Base-by-base conservation (phyloP, 192 early-diverging fungal genomes). In the Coemansia sp. region DNA sequence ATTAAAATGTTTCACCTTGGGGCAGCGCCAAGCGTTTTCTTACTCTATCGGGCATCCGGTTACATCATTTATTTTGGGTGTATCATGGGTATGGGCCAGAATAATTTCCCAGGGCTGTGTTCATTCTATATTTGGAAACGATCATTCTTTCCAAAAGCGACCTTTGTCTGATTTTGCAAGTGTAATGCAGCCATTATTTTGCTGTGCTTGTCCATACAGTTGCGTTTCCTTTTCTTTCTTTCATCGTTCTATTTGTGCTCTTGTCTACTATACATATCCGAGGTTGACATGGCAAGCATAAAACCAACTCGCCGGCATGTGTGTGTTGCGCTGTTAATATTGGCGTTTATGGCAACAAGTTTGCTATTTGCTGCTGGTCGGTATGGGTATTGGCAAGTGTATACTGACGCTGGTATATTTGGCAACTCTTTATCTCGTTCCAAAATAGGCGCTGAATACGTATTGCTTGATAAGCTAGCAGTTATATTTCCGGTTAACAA, bases 401-500 rank as follows among this genome's bases (percentile, higher is more conserved):
- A 44, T n/a, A n/a, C 40, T n/a, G 40, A n/a, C 14, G 15, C 40
- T 12, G 40, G 40, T 14, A 44, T 44, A n/a, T 44, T 44, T 44
- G 40, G 40, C 9, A 44, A n/a, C 40, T 14, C 9, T 12, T 15
- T 9, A 44, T 12, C 15, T 5, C 14, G 40, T 12, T n/a, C 14
- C 3, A 2, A 15, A 2, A 44, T n/a, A 2, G 5, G 40, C 15
- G 12, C 40, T n/a, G 40, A 44, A 4, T 15, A 50, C 17, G 3
- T 31, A 2, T 8, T 79, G 31, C 21, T 63, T 14, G 49, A 67
- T 1, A 62, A 59, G 56, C 67, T 73, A 34, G 76, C 71, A 4
- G 67, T 79, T 10, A 67, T 79, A 17, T 64, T 79, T 54, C 76
- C 76, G 0, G 47, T 73, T 0, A 79, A 79, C 67, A 52, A 70